Evolutionary conservation across 768 basidiomycete genomes (phyloP).

Genomic region (Omphalotus guepiniiformis): DNA sequence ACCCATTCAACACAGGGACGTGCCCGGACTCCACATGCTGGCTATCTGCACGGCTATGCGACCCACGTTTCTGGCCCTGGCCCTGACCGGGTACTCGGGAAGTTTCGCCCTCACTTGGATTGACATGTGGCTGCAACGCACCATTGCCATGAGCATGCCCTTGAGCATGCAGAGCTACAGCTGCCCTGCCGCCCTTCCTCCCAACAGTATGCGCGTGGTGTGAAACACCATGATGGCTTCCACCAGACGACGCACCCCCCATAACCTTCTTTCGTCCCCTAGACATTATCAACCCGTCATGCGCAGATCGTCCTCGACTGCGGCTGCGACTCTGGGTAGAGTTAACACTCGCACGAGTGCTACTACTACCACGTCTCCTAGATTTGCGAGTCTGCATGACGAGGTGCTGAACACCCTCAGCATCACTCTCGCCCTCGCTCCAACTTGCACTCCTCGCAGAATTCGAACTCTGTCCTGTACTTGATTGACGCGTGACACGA

Average conservation of each 20-base stretch:
- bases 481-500: constrained; percentile 2
- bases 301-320: neutral
- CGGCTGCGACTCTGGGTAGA: constrained; percentile 1
- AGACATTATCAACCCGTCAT: constrained; percentile 8
- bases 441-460: constrained; percentile 30
- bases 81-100: too few species aligned
- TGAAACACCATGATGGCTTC: neutral
- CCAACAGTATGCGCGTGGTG: neutral
- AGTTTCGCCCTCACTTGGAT: too few species aligned
- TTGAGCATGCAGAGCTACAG: neutral
- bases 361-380: neutral
- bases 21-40: too few species aligned
- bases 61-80: too few species aligned
- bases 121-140: too few species aligned
- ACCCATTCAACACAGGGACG: too few species aligned
- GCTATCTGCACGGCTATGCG: too few species aligned
- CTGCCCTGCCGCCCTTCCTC: neutral
- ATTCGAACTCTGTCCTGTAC: constrained; percentile 13
- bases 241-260: neutral
- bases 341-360: neutral
- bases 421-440: constrained; percentile 8
- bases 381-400: neutral
- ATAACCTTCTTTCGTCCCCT: neutral
- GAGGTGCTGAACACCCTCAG: neutral
- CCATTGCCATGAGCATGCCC: neutral